phyloP scores from a whole-genome alignment of 495 filamentous ascomycete genomes.

The Tuber magnatum region DNA sequence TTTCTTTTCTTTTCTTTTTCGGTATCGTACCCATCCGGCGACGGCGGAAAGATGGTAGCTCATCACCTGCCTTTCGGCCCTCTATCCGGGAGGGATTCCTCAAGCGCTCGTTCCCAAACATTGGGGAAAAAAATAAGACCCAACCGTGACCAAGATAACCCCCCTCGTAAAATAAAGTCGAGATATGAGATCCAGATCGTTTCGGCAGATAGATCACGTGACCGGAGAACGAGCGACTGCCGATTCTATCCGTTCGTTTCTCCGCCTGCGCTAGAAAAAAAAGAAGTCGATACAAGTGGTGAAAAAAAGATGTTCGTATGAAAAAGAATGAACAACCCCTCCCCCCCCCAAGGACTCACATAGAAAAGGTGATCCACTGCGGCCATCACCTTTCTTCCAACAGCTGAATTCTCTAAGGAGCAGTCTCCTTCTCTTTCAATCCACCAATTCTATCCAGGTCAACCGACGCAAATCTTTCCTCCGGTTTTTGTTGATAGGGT shows the following conservation, averaged over 20 bases:
- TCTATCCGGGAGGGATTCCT: conserved; percentile 4
- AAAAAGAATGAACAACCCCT: conserved; percentile 14
- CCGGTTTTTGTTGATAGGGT: conserved; percentile 71
- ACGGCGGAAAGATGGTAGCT: conserved; percentile 1
- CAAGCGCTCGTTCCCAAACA: conserved; percentile 17
- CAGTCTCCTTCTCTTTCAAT: conserved; percentile 63
- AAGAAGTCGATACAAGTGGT: conserved; percentile 26
- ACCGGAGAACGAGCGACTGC: conserved; percentile 23
- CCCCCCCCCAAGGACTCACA: not conserved
- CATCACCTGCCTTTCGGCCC: no score
- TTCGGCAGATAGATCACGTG: conserved; percentile 26
- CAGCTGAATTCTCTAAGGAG: conserved; percentile 15
- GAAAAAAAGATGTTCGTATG: conserved; percentile 23
- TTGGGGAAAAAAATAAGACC: conserved; percentile 32
- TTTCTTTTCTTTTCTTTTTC: conserved; percentile 28
- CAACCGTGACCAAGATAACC: conserved; percentile 31
- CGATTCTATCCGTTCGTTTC: conserved; percentile 26
- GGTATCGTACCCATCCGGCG: conserved; percentile 25
- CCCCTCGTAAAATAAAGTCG: conserved; percentile 29
- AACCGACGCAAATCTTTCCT: conserved; percentile 75
- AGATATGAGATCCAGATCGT: conserved; percentile 13
- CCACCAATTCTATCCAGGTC: conserved; percentile 94
- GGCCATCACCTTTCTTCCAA: conserved; percentile 6
- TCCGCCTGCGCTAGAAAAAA: conserved; percentile 24
- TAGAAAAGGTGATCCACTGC: not conserved